Evolutionary conservation across 148 eudicot species (phyloP).

Genomic region (Rhododendron ovatum): DNA sequence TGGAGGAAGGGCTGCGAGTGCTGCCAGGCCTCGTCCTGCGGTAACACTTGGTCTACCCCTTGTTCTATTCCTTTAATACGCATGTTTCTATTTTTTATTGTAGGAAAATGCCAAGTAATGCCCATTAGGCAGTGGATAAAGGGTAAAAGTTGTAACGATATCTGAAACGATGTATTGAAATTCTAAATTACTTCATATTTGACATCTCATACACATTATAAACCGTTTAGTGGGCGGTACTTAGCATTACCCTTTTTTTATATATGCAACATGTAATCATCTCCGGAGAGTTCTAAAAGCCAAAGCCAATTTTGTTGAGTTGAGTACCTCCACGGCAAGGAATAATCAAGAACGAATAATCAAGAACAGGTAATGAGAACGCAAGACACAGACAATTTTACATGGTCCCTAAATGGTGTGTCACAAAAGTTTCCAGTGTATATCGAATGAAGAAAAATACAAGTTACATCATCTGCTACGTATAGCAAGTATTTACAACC

Average conservation of each 20-base stretch:
- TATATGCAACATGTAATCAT: background rate
- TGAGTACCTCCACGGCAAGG: no score
- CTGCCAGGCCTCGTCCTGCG: constrained; percentile 47
- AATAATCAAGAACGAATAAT: background rate
- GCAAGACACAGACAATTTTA: background rate
- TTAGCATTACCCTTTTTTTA: background rate
- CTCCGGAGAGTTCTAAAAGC: background rate
- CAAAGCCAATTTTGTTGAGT: background rate
- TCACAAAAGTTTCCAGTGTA: background rate
- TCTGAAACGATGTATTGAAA: background rate
- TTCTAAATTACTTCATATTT: background rate
- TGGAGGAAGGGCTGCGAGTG: constrained; percentile 29
- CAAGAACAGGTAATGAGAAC: background rate
- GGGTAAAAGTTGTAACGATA: background rate
- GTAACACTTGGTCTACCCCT: constrained; percentile 20
- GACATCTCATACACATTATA: background rate
- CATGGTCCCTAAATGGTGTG: no score
- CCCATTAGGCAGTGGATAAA: background rate
- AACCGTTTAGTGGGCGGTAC: background rate
- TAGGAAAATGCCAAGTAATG: background rate
- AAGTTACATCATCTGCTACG: background rate
- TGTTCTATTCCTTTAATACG: background rate
- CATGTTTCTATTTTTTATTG: background rate
- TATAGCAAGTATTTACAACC: background rate
- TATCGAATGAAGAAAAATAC: background rate